A percentile compares a stretch with the other conserved stretches of the same genome.
Conservation (phyloP, 2,329 filamentous ascomycete genomes). For the Lasiodiplodia theobromae region DNA sequence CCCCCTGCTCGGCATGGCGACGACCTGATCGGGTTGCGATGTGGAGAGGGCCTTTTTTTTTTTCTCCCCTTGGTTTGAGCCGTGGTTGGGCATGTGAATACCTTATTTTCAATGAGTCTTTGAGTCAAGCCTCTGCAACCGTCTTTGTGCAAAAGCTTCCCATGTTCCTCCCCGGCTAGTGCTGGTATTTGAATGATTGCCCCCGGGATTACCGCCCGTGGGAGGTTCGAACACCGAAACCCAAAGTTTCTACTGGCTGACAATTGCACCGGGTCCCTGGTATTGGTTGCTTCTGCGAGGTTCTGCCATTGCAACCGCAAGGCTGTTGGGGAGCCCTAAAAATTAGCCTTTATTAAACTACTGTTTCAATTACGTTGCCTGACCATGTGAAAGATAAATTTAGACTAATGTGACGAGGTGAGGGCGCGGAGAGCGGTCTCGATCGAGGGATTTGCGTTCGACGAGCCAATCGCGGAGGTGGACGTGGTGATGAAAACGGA, state of each 20-base stretch:
- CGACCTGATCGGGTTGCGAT: not conserved
- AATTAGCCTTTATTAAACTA: not conserved
- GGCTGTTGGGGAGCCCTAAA: not conserved
- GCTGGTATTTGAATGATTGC: too few species aligned
- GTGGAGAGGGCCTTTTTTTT: not conserved
- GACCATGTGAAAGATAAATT: not conserved
- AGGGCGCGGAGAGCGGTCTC: not conserved
- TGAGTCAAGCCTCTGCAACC: not conserved
- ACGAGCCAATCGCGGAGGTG: not conserved
- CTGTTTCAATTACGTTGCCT: not conserved
- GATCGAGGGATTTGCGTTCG: not conserved
- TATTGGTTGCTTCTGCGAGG: too few species aligned
- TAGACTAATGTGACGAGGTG: not conserved
- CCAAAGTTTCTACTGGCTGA: too few species aligned
- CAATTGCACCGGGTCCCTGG: too few species aligned
- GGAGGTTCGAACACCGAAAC: too few species aligned
- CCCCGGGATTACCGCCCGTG: too few species aligned
- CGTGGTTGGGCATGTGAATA: not conserved
- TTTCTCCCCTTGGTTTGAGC: not conserved
- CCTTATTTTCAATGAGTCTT: not conserved
- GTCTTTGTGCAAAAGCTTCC: not conserved
- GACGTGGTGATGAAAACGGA: not conserved
- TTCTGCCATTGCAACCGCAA: not conserved
- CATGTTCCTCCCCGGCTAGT: too few species aligned
- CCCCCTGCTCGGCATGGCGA: slow-evolving; percentile 2